Conservation (phyloP, 108 stramenopile genomes). For the Skeletonema menzelii region DNA sequence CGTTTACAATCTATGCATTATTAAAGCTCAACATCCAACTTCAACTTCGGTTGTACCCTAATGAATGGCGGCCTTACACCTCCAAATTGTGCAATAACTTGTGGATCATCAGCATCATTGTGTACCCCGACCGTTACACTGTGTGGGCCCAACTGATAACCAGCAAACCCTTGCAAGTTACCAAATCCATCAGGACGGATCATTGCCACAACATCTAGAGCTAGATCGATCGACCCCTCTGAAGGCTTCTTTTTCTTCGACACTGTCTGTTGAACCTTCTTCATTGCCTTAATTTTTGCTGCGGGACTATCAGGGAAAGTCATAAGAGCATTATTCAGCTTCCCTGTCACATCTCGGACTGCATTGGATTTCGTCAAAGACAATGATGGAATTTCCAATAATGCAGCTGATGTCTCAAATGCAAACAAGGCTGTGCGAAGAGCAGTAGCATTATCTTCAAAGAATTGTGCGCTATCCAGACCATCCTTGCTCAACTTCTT, state of each 20-base stretch:
- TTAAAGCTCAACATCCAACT: slow-evolving; percentile 85
- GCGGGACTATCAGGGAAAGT: slow-evolving; percentile 77
- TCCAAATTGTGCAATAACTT: slow-evolving; percentile 80
- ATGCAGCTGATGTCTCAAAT: slow-evolving; percentile 55
- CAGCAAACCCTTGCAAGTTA: slow-evolving; percentile 86
- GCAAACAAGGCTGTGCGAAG: slow-evolving; percentile 61
- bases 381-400: slow-evolving; percentile 72
- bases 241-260: slow-evolving; percentile 73
- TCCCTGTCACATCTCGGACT: slow-evolving; percentile 62
- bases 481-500: slow-evolving; percentile 45
- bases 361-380: slow-evolving; percentile 69
- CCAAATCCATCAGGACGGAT: slow-evolving; percentile 90
- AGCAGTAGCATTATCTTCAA: slow-evolving; percentile 64
- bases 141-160: slow-evolving; percentile 80
- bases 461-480: slow-evolving; percentile 38
- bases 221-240: slow-evolving; percentile 64
- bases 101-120: slow-evolving; percentile 91
- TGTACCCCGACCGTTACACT: slow-evolving; percentile 82
- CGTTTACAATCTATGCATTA: neutral
- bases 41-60: slow-evolving; percentile 86
- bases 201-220: slow-evolving; percentile 80
- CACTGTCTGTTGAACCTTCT: slow-evolving; percentile 55
- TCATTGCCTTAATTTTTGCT: slow-evolving; percentile 67
- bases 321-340: slow-evolving; percentile 63
- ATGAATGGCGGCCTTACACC: slow-evolving; percentile 86